Conservation (phyloP, 2,329 filamentous ascomycete species). For the Ilyonectria robusta region DNA sequence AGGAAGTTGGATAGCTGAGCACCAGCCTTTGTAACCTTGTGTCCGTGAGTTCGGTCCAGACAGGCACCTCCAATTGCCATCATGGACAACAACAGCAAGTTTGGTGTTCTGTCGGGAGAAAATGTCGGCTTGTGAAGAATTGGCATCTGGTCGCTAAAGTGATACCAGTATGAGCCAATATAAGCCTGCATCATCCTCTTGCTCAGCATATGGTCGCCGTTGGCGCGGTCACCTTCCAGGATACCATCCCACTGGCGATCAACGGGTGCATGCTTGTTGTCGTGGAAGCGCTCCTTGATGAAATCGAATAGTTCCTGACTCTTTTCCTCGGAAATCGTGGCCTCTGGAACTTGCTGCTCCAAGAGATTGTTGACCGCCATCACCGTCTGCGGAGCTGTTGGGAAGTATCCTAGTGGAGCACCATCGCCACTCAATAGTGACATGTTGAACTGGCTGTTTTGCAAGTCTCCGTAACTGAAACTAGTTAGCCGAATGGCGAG, state of each 20-base stretch:
- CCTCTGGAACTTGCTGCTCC: conserved; percentile 84
- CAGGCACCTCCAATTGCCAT: conserved; percentile 95
- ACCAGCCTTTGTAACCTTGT: conserved; percentile 80
- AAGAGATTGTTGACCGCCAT: conserved; percentile 92
- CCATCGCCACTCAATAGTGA: conserved; percentile 66
- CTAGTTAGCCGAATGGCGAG: conserved; percentile 41
- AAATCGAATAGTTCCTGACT: conserved; percentile 86
- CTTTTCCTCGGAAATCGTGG: conserved; percentile 88
- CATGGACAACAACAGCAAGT: conserved; percentile 86
- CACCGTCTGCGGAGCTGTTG: conserved; percentile 78
- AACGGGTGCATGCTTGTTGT: conserved; percentile 80
- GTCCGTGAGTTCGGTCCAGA: conserved; percentile 85
- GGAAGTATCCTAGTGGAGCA: conserved; percentile 68
- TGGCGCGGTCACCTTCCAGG: conserved; percentile 81
- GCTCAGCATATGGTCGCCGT: conserved; percentile 79
- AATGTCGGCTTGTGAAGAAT: conserved; percentile 97
- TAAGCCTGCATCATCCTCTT: conserved; percentile 97
- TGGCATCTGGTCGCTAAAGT: conserved; percentile 94
- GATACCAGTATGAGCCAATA: conserved; percentile 92
- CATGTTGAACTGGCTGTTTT: conserved; percentile 57
- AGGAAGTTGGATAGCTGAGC: conserved; percentile 90
- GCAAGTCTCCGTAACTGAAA: conserved; percentile 66
- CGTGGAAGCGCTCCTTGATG: conserved; percentile 85
- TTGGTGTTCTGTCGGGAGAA: conserved; percentile 87
- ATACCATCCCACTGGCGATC: conserved; percentile 83